These are phyloP conservation scores for Globisporangium emineosum DNA, from an alignment of 352 stramenopile species.

Conservation along the genomic window DNA sequence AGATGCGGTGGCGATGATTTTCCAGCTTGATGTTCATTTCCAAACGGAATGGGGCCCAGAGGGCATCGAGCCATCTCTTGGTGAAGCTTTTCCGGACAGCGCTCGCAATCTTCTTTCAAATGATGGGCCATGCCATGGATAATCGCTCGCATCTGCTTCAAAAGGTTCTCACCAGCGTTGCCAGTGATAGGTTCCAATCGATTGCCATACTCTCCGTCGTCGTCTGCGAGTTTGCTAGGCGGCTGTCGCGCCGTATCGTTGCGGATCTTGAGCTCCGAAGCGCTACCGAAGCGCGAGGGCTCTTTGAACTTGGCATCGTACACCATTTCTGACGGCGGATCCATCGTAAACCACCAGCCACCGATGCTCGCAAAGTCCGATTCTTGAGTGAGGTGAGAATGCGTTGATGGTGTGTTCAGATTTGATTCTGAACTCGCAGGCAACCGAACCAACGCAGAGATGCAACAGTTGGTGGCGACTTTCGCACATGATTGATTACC, in stretches of 20 bases:
- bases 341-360: background rate
- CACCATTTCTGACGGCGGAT: background rate
- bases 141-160: slow-evolving; percentile 2
- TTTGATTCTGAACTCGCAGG: background rate
- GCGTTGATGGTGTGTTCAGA: background rate
- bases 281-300: background rate
- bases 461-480: background rate
- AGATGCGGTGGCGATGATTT: background rate
- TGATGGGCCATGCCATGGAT: slow-evolving; percentile 1
- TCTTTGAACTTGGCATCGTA: slow-evolving; percentile 3
- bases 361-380: background rate
- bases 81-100: slow-evolving; percentile 1
- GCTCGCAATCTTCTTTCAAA: slow-evolving; percentile 1
- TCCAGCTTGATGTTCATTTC: background rate
- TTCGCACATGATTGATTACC: background rate
- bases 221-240: background rate
- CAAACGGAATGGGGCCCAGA: background rate
- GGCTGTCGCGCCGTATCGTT: background rate
- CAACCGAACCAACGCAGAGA: background rate
- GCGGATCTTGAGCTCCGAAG: background rate
- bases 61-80: background rate
- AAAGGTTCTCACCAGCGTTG: background rate
- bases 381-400: background rate
- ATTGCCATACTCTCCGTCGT: background rate
- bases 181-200: background rate